phyloP scores from a whole-genome alignment of 129 eudicot species.

The Chrysanthemum makinoi region DNA sequence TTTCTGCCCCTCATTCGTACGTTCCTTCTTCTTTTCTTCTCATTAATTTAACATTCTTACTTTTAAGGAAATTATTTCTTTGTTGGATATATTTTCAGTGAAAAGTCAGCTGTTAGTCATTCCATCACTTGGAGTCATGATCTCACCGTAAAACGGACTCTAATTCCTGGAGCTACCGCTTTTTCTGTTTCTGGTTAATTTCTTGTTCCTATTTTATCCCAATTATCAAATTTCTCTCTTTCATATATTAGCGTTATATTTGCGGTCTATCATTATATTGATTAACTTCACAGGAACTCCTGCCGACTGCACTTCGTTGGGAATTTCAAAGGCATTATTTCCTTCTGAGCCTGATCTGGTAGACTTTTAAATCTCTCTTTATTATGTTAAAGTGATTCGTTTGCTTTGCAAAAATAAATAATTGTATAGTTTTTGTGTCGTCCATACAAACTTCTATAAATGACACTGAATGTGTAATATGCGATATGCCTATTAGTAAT shows the following conservation, averaged over 20 bases:
- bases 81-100: conserved; percentile 41
- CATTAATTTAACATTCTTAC: too few relatives aligned
- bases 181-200: conserved; percentile 76
- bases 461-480: background rate
- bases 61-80: conserved; percentile 1
- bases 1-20: conserved; percentile 91
- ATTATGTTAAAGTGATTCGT: background rate
- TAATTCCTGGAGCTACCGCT: conserved; percentile 80
- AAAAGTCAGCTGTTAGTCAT: conserved; percentile 91
- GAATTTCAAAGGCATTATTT: conserved; percentile 71
- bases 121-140: conserved; percentile 72
- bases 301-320: conserved; percentile 90
- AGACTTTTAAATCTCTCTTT: conserved; percentile 19
- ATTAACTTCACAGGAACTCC: conserved; percentile 71
- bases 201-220: background rate
- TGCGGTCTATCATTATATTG: background rate
- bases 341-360: conserved; percentile 86
- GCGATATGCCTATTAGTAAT: background rate
- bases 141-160: conserved; percentile 54
- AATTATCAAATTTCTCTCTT: background rate
- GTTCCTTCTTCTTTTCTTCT: background rate
- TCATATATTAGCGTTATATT: background rate
- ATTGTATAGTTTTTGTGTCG: background rate
- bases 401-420: background rate
- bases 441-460: background rate